Evolutionary conservation across 331 rosid species (phyloP).

Genomic region (Pyracantha coccinea): DNA sequence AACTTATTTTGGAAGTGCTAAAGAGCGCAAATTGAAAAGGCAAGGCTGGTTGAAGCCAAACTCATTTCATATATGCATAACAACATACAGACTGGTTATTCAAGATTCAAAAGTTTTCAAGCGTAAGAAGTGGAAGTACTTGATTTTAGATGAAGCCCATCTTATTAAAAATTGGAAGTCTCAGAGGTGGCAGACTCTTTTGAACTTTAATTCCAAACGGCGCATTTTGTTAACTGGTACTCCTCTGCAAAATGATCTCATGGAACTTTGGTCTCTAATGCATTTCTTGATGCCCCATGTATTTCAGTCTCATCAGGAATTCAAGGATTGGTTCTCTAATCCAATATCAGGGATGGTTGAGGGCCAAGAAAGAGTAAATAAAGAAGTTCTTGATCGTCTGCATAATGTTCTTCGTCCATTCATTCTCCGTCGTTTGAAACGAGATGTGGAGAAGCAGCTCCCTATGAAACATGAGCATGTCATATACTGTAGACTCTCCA

Average conservation of each 20-base stretch:
- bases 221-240: conserved; percentile 97
- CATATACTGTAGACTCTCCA: conserved; percentile 83
- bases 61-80: conserved; percentile 97
- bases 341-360: conserved; percentile 99
- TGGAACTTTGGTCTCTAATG: conserved; percentile 99
- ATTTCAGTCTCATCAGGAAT: conserved; percentile 98
- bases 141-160: conserved; percentile 98
- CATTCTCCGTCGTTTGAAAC: conserved; percentile 86
- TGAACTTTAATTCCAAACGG: conserved; percentile 93
- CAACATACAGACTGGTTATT: conserved; percentile 91
- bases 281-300: conserved; percentile 99
- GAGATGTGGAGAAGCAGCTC: conserved; percentile 97
- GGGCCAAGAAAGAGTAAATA: conserved; percentile 95
- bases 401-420: conserved; percentile 98
- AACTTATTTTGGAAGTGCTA: conserved; percentile 95
- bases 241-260: conserved; percentile 98
- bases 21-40: conserved; percentile 83
- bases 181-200: conserved; percentile 96
- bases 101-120: conserved; percentile 98
- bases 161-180: conserved; percentile 99
- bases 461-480: conserved; percentile 95
- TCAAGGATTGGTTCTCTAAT: conserved; percentile 98
- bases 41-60: conserved; percentile 99
- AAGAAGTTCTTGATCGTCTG: conserved; percentile 97
- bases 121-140: conserved; percentile 98